Conservation (phyloP, 2,329 filamentous ascomycete genomes). For the Fusarium dimerum region DNA sequence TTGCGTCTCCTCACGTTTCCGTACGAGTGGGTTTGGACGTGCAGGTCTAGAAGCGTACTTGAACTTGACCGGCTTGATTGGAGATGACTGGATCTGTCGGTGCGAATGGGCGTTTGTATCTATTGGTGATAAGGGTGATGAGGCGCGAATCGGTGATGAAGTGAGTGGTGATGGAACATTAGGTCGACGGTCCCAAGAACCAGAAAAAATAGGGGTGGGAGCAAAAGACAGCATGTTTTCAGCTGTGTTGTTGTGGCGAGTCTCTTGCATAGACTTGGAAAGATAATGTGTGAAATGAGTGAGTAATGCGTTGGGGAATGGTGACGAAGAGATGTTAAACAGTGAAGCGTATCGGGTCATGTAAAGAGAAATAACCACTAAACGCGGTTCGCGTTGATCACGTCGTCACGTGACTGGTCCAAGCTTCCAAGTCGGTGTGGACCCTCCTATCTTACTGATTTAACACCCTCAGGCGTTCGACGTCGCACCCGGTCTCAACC, state of each 20-base stretch:
- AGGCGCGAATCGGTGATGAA: conserved; percentile 58
- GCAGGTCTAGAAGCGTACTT: conserved; percentile 56
- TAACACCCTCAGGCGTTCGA: conserved; percentile 9
- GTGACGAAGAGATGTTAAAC: conserved; percentile 3
- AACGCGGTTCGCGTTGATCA: conserved; percentile 30
- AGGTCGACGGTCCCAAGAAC: conserved; percentile 48
- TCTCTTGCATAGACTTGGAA: conserved; percentile 33
- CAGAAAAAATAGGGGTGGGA: conserved; percentile 45
- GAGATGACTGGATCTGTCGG: conserved; percentile 48
- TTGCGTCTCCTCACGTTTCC: conserved; percentile 61
- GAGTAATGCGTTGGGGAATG: conserved; percentile 4
- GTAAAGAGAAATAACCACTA: conserved; percentile 9
- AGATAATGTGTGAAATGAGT: no score
- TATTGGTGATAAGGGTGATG: conserved; percentile 47
- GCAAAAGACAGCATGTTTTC: conserved; percentile 45
- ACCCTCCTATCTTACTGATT: no score
- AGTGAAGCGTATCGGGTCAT: conserved; percentile 5
- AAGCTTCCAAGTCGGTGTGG: conserved; percentile 6
- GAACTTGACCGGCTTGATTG: conserved; percentile 42
- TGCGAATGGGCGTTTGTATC: conserved; percentile 43
- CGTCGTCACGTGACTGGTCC: conserved; percentile 33
- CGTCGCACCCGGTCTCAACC: conserved; percentile 28
- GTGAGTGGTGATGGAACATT: conserved; percentile 47
- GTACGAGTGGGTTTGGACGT: conserved; percentile 64
- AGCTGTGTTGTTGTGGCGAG: conserved; percentile 29